Evolutionary conservation across 352 stramenopile genomes (phyloP), one percentile per base, ranked within the genome.

Genomic region (Phytophthora sansomeana): DNA sequence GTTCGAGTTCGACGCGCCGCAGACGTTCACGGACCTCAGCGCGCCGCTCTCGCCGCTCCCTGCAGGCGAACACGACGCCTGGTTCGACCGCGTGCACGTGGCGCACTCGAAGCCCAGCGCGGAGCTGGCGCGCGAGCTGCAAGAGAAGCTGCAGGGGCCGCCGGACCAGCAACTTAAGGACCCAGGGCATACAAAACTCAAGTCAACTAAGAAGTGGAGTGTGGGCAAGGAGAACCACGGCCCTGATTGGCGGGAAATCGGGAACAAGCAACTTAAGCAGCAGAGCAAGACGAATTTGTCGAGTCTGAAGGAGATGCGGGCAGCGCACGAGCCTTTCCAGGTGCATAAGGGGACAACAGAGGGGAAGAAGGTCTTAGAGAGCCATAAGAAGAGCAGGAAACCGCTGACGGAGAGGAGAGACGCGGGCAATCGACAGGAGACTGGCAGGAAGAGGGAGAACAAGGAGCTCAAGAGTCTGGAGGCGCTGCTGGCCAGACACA

Each of bases 1-100:
- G 14, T 93, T 92, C 68, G 85, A 90, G 74, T 93, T 93, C 51
- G 85, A 92, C 58, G 83, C 79, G 35, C 78, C 85, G 43, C 78
- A 84, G 53, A 57, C 65, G 33, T 92, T 83, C 49, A 43, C 70
- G 19, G 81, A 93, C 69, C 74, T 92, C 19, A 77, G 66, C 21
- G 77, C 60, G 0, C 65, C 72, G n/a, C 55, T 71, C 3, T 33
- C 49, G 9, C 60, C 58, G 32, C 38, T 42, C 21, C 24, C 56
- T 16, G 16, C 48, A 14, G 60, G 50, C 26, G 54, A 58, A n/a
- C 81, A 86, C 54, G 81, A 92, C 49, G 35, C 68, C 52, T 93
- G 85, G 85, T 93, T 93, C 57, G 78, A 92, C 46, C 52, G 69
- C 33, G 43, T 83, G 24, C 85, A 93, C 49, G 6, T 46, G 13